These are phyloP conservation scores for Chalara sp. DNA, from an alignment of 2,329 filamentous ascomycete genomes.

Conservation along the genomic window DNA sequence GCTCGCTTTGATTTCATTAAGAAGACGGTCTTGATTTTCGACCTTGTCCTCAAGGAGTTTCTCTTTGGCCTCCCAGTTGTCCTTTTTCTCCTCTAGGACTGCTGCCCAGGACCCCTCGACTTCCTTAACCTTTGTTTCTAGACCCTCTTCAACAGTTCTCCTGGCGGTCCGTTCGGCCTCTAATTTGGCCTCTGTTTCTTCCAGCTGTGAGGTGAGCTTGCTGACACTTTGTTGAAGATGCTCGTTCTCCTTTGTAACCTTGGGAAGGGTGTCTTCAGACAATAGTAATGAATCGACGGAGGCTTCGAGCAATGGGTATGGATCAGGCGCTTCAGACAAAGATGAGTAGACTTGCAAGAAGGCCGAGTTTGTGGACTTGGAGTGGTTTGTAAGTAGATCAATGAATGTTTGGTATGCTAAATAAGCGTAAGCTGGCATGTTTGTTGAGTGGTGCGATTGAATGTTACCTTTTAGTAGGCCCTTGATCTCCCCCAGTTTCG, in stretches of 20 bases:
- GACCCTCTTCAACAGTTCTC: conserved; percentile 67
- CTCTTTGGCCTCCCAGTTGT: conserved; percentile 95
- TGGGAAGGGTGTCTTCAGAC: conserved; percentile 87
- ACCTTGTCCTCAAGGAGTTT: conserved; percentile 86
- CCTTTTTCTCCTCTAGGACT: conserved; percentile 85
- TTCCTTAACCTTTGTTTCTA: conserved; percentile 79
- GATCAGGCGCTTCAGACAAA: conserved; percentile 90
- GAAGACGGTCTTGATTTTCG: conserved; percentile 83
- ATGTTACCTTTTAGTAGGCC: conserved; percentile 71
- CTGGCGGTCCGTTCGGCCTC: conserved; percentile 69
- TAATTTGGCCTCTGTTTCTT: conserved; percentile 74
- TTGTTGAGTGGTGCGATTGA: not conserved
- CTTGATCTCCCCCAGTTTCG: conserved; percentile 85
- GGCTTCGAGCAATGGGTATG: conserved; percentile 91
- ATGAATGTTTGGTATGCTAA: conserved; percentile 95
- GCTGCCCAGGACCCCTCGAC: conserved; percentile 86
- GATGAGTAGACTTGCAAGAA: conserved; percentile 92
- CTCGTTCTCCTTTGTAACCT: conserved; percentile 80
- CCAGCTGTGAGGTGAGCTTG: conserved; percentile 71
- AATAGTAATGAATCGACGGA: conserved; percentile 90
- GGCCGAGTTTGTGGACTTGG: conserved; percentile 85
- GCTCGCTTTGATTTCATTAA: conserved; percentile 93
- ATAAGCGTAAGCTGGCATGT: conserved; percentile 5
- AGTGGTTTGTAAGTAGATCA: conserved; percentile 91
- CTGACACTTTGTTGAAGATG: conserved; percentile 75